A percentile compares a stretch with the other conserved stretches of the same genome.
Evolutionary conservation across 371 early-diverging fungal genomes (phyloP).

Genomic region (Dichotomocladium elegans): DNA sequence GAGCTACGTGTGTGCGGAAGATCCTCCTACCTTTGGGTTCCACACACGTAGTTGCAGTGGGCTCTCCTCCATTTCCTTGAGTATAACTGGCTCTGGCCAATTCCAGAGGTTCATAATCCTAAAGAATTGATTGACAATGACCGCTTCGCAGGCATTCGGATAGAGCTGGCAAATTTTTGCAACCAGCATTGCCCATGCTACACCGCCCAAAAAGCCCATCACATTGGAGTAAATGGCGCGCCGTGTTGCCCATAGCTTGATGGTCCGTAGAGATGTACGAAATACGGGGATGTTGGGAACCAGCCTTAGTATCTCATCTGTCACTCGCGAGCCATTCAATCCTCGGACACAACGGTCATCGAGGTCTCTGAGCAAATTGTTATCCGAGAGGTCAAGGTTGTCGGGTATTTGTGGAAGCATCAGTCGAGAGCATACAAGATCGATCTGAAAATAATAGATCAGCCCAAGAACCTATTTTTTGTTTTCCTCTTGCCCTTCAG

Average conservation of each 20-base stretch:
- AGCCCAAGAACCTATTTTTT: neutral
- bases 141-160: constrained; percentile 90
- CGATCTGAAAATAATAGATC: constrained; percentile 64
- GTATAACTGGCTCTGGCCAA: constrained; percentile 98
- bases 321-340: constrained; percentile 98
- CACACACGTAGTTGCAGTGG: constrained; percentile 93
- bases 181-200: constrained; percentile 99
- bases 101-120: constrained; percentile 87
- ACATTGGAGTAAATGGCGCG: constrained; percentile 95
- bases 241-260: constrained; percentile 98
- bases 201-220: constrained; percentile 99
- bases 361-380: constrained; percentile 83
- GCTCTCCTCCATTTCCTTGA: constrained; percentile 91
- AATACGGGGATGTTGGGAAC: constrained; percentile 94
- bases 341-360: constrained; percentile 94
- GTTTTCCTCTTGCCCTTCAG: neutral
- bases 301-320: constrained; percentile 95
- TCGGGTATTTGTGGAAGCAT: constrained; percentile 78
- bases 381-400: constrained; percentile 85
- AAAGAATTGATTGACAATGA: constrained; percentile 92
- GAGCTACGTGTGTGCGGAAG: too few species aligned
- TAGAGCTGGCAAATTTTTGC: constrained; percentile 98
- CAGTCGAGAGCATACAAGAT: constrained; percentile 94
- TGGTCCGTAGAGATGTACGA: constrained; percentile 89
- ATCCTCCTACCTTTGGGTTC: constrained; percentile 88